Conservation (phyloP, 2,329 filamentous ascomycete species). For the Pestalotiopsis sp. region DNA sequence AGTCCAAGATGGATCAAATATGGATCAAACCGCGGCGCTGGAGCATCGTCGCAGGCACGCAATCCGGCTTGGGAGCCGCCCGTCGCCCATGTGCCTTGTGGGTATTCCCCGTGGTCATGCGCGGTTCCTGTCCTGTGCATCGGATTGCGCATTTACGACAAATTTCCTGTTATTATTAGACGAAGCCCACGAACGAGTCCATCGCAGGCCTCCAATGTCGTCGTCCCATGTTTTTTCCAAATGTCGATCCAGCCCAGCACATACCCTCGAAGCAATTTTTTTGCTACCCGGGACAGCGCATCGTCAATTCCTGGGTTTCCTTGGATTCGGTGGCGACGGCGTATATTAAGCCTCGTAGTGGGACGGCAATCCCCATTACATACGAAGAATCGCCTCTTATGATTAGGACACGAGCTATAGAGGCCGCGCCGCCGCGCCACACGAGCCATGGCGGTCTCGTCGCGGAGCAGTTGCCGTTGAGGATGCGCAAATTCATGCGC, state of each 20-base stretch:
- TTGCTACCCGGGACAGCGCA: background rate
- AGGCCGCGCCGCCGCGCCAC: background rate
- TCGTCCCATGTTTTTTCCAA: too few species aligned
- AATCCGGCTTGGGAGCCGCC: background rate
- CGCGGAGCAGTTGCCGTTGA: constrained; percentile 1
- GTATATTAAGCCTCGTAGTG: background rate
- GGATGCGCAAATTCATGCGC: background rate
- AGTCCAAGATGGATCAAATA: background rate
- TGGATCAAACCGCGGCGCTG: background rate
- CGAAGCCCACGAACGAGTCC: too few species aligned
- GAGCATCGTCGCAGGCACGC: background rate
- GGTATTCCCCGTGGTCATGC: too few species aligned
- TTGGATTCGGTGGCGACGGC: background rate
- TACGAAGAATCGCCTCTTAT: background rate
- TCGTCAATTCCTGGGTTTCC: background rate
- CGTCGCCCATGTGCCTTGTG: too few species aligned
- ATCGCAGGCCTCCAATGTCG: too few species aligned
- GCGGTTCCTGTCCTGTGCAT: too few species aligned
- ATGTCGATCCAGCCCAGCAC: background rate
- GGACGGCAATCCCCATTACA: background rate
- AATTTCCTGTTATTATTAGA: too few species aligned
- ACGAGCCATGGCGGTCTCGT: background rate
- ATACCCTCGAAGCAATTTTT: background rate
- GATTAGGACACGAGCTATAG: background rate
- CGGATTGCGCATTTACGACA: too few species aligned